Evolutionary conservation across 2,329 filamentous ascomycete genomes (phyloP).

Genomic region (Dichotomopilus funicola): DNA sequence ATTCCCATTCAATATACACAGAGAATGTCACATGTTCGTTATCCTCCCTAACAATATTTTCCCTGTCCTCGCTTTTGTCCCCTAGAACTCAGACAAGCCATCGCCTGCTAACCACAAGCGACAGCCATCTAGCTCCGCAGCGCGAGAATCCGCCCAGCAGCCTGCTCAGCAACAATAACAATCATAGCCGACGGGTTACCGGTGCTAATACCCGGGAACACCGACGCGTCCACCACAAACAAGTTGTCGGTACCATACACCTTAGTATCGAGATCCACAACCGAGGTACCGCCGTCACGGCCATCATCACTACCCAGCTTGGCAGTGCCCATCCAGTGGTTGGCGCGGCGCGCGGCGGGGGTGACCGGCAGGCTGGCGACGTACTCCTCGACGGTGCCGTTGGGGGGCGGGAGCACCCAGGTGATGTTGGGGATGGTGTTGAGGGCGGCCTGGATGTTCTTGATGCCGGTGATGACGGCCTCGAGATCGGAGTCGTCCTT

Average conservation of each 20-base stretch:
- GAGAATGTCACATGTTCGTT: background rate
- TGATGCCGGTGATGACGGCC: conserved; percentile 58
- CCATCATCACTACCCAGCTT: conserved; percentile 56
- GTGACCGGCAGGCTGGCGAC: conserved; percentile 42
- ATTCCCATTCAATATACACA: background rate
- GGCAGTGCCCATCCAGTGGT: conserved; percentile 53
- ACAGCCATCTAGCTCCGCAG: conserved; percentile 21
- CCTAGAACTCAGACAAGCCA: background rate
- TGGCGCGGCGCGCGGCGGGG: conserved; percentile 36
- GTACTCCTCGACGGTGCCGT: conserved; percentile 48
- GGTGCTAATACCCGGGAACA: conserved; percentile 63
- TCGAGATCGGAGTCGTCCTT: conserved; percentile 52
- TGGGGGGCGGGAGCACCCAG: conserved; percentile 48
- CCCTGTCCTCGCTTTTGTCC: background rate
- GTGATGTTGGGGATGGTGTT: conserved; percentile 47
- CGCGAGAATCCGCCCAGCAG: conserved; percentile 45
- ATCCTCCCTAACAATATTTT: background rate
- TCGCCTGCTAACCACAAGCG: background rate
- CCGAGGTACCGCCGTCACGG: conserved; percentile 45
- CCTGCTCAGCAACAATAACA: conserved; percentile 57
- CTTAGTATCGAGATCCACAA: conserved; percentile 57
- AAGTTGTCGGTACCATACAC: conserved; percentile 64
- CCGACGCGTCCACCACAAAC: conserved; percentile 61
- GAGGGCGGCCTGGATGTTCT: conserved; percentile 51
- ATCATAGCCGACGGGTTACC: conserved; percentile 62